Conservation (phyloP, 495 filamentous ascomycete genomes). For the Xylaria longipes region DNA sequence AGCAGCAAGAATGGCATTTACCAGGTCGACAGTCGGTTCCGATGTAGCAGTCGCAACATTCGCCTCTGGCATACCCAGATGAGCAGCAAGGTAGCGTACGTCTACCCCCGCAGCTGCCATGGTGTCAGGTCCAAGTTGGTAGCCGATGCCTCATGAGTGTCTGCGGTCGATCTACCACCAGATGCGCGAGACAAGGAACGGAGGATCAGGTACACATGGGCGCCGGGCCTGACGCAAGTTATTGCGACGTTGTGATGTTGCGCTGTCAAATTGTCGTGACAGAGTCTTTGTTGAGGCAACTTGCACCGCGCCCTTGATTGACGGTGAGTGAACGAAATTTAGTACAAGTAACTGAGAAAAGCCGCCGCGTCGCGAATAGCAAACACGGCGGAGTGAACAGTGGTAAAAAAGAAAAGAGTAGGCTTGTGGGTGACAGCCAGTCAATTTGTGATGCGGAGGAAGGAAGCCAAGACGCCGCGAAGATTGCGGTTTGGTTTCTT, state of each 20-base stretch:
- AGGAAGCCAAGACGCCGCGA: neutral
- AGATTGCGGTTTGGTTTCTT: slow-evolving; percentile 20
- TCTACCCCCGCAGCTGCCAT: slow-evolving; percentile 83
- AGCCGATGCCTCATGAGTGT: slow-evolving; percentile 26
- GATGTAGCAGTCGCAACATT: slow-evolving; percentile 70
- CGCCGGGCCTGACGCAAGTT: neutral
- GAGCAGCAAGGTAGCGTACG: slow-evolving; percentile 74
- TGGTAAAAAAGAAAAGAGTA: neutral
- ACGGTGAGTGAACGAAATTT: slow-evolving; percentile 11
- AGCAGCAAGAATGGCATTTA: slow-evolving; percentile 68
- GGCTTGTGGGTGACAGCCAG: neutral
- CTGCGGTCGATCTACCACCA: neutral
- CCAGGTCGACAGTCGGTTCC: slow-evolving; percentile 77
- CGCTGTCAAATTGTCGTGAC: neutral
- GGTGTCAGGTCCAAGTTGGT: slow-evolving; percentile 39
- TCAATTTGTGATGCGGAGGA: neutral
- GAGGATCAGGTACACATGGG: neutral
- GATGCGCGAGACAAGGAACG: neutral
- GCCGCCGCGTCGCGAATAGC: slow-evolving; percentile 9
- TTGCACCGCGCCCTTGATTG: slow-evolving; percentile 7
- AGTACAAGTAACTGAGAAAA: neutral
- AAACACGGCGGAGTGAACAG: neutral
- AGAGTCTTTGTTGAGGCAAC: neutral
- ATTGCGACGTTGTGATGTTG: neutral
- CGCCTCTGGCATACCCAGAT: slow-evolving; percentile 72